phyloP scores from a whole-genome alignment of 257 asterid genomes.

The Orobanche coerulescens region DNA sequence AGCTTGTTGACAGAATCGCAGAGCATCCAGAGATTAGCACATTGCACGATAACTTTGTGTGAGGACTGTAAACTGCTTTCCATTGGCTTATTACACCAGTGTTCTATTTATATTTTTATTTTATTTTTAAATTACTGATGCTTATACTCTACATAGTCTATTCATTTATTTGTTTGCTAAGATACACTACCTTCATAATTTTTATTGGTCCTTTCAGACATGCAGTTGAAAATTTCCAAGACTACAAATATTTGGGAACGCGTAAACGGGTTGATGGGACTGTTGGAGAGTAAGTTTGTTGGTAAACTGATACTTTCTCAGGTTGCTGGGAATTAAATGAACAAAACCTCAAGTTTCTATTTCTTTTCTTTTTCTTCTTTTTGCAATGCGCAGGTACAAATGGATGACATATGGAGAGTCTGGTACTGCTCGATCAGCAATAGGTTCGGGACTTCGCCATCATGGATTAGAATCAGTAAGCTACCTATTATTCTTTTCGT shows the following conservation, averaged over 20 bases:
- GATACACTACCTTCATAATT: neutral
- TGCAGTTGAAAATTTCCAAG: constrained; percentile 65
- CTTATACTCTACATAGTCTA: constrained; percentile 4
- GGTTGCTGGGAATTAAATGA: constrained; percentile 7
- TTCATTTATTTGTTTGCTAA: neutral
- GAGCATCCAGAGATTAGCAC: constrained; percentile 83
- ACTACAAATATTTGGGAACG: constrained; percentile 85
- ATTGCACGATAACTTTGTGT: constrained; percentile 85
- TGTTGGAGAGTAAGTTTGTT: constrained; percentile 80
- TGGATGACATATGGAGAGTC: constrained; percentile 98
- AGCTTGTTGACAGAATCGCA: constrained; percentile 59
- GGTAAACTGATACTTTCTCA: constrained; percentile 8
- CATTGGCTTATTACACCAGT: constrained; percentile 6
- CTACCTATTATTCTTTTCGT: neutral
- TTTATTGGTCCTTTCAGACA: constrained; percentile 43
- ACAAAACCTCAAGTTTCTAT: constrained; percentile 8
- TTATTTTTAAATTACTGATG: neutral
- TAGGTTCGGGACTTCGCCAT: constrained; percentile 79
- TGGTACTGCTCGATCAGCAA: constrained; percentile 75
- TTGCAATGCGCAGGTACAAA: constrained; percentile 53
- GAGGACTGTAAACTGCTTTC: constrained; percentile 30
- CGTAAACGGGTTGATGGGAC: constrained; percentile 90
- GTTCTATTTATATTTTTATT: neutral
- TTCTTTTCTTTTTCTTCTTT: neutral
- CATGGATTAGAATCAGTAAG: constrained; percentile 65